Conservation (phyloP, 768 basidiomycete genomes). For the Saitozyma podzolica region DNA sequence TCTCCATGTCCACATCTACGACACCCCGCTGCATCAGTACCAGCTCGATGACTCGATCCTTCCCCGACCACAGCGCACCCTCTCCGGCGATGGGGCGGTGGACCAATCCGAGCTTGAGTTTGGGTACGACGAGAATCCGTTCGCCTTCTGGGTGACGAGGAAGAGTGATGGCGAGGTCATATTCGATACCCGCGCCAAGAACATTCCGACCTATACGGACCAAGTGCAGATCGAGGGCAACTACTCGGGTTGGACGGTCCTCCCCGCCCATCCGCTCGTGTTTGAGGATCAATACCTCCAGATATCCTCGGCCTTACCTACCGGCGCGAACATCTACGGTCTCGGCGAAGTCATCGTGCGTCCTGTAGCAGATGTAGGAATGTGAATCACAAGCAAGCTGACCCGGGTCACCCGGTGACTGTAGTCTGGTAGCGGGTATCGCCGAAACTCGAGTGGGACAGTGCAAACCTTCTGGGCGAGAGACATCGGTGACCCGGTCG, state of each 20-base stretch:
- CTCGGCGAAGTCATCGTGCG: slow-evolving; percentile 60
- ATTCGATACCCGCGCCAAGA: slow-evolving; percentile 69
- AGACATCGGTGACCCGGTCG: slow-evolving; percentile 36
- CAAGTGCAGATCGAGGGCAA: slow-evolving; percentile 56
- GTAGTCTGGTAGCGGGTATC: background rate
- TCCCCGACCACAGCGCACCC: slow-evolving; percentile 38
- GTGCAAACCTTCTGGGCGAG: slow-evolving; percentile 10
- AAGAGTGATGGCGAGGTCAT: slow-evolving; percentile 61
- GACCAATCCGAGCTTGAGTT: slow-evolving; percentile 63
- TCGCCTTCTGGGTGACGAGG: slow-evolving; percentile 69
- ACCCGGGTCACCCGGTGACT: background rate
- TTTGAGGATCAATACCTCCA: slow-evolving; percentile 77
- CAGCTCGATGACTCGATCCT: slow-evolving; percentile 61
- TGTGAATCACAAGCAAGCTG: too few relatives aligned
- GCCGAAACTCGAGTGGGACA: slow-evolving; percentile 3
- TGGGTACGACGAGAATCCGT: slow-evolving; percentile 64
- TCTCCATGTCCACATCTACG: slow-evolving; percentile 53
- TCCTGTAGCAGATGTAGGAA: background rate
- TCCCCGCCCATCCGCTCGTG: slow-evolving; percentile 65
- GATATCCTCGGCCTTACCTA: slow-evolving; percentile 65
- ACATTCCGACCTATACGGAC: slow-evolving; percentile 64
- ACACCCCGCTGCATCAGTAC: slow-evolving; percentile 60
- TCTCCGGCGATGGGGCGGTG: background rate
- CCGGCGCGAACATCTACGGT: slow-evolving; percentile 70
- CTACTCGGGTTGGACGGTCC: slow-evolving; percentile 59